Base-by-base conservation (phyloP, 768 basidiomycete genomes). In the Podaxis sp. region DNA sequence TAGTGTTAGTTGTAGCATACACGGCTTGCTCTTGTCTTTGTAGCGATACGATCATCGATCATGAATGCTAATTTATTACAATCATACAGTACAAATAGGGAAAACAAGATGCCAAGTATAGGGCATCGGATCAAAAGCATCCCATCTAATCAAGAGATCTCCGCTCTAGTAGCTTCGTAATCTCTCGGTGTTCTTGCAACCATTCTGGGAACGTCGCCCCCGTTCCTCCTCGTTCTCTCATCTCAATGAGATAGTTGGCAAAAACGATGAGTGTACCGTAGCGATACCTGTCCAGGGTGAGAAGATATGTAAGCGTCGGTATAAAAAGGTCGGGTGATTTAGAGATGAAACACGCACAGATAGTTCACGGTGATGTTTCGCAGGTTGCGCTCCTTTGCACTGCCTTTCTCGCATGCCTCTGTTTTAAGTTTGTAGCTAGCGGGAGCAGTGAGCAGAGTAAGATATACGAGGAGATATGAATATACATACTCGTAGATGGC, bases 191-290 rank as follows among this genome's bases (percentile, higher is more conserved):
- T 70, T 90, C 88, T 55, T 79, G 81, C 59, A 96, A 79, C 95
- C 95, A 96, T 47, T 81, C 81, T 2, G 91, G 87, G 76, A 97
- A 96, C 2, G 87, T 85, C 9, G 76, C 75, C 54, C 76, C 69
- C 4, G 74, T 64, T 3, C 67, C 71, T 47, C 71, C 72, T 12
- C 71, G 71, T 54, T 76, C 76, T 36, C 76, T 75, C 67, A 77
- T 77, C 74, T 96, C 94, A 57, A 98, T 87, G 66, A 98, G 81
- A 73, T 96, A 98, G 72, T 97, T 95, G 53, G 97, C 91, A 63
- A 99, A 93, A 4, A 93, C 93, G 67, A 98, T 96, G 37, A 97
- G 80, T 3, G 92, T 88, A 6, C 91, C 96, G 70, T 98, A 97
- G 65, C 90, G 89, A 71, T 90, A 92, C 64, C 91, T 92, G 63